Evolutionary conservation across 139 green algal genomes (phyloP).

Genomic region (Coelastrella sp.): DNA sequence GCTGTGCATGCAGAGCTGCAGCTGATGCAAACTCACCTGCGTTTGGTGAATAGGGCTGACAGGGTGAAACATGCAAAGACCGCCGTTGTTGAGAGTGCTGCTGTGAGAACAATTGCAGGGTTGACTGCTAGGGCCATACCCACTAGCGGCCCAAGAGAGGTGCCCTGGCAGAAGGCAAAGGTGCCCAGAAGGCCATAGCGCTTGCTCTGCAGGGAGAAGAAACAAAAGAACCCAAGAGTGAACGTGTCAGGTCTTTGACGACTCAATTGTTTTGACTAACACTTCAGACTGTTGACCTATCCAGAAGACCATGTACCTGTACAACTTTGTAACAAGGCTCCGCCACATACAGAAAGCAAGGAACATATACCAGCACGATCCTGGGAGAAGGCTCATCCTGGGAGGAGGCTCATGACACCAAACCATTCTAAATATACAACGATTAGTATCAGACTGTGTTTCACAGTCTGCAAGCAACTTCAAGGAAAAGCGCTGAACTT

Average conservation of each 20-base stretch:
- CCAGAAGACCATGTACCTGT: too few species aligned
- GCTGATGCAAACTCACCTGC: constrained; percentile 35
- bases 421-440: too few species aligned
- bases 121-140: constrained; percentile 53
- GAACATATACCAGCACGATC: too few species aligned
- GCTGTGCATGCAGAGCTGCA: not conserved
- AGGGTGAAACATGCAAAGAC: constrained; percentile 81
- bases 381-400: too few species aligned
- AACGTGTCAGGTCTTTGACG: not conserved
- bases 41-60: constrained; percentile 69
- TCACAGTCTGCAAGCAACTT: too few species aligned
- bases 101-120: constrained; percentile 63
- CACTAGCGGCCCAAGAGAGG: constrained; percentile 63
- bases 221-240: not conserved
- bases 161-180: constrained; percentile 70
- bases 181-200: constrained; percentile 64
- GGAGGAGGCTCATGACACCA: too few species aligned
- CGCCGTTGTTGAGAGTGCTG: constrained; percentile 57
- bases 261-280: too few species aligned
- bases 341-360: too few species aligned
- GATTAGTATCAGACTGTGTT: too few species aligned
- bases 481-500: too few species aligned
- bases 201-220: constrained; percentile 48
- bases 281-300: too few species aligned
- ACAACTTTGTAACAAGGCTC: too few species aligned